Base-by-base conservation (phyloP, 2,329 filamentous ascomycete genomes). In the Bipolaris victoriae region DNA sequence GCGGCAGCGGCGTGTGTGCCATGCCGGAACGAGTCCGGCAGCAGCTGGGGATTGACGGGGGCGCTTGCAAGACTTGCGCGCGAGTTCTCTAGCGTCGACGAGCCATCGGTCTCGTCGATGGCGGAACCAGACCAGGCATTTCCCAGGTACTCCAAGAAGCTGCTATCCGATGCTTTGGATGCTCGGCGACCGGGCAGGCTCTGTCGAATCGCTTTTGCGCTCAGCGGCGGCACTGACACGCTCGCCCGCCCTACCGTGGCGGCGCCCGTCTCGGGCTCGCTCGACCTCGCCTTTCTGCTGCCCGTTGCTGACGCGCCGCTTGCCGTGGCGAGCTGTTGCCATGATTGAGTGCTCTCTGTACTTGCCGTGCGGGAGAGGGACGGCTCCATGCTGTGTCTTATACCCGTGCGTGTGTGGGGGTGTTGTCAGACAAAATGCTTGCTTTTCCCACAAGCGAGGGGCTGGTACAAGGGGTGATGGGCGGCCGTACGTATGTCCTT, bases 171-270 rank as follows among this genome's bases (percentile, higher is more conserved):
- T 72, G 70, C 76, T 73, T 67, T 78, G 71, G 62, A 79, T 60
- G 64, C 76, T 31, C 76, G 66, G 44, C 76, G 75, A 40, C 78
- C 75, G 49, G 78, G 74, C 60, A 78, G 7, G 51, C 51, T 76
- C 59, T 81, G 77, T 52, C 76, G 80, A 53, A 82, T 67, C 11
- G 81, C 75, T 60, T 70, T 72, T 15, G 74, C 72, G 22, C 78
- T 71, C 29, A 83, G 81, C 55, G 86, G 82, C 37, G 87, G 86
- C 83, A 90, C 88, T 63, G 85, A 88, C 59, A 88, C 80, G 73
- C 82, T 88, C 55, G 86, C 81, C 69, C 83, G 82, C 56, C 86
- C 85, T 61, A 84, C 81, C 72, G 84, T 81, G 61, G 81, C 80
- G 54, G 83, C 81, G 58, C 83, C 84, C 29, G 83, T 84, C 62